A percentile compares a stretch with the other conserved stretches of the same genome.
These are phyloP conservation scores for Flaveria ramosissima DNA, from an alignment of 129 eudicot genomes.

Conservation along the genomic window DNA sequence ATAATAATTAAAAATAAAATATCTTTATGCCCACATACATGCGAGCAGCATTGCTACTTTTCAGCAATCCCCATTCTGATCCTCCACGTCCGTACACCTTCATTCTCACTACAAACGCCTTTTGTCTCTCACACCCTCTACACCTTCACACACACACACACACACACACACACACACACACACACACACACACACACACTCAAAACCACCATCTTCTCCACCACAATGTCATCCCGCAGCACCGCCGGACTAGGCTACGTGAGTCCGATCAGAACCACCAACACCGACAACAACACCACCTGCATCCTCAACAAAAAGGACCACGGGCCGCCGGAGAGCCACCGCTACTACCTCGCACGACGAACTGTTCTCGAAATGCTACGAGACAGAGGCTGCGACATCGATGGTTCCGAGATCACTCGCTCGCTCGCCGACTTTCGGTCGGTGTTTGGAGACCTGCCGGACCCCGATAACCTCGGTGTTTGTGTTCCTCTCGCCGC, in stretches of 20 bases:
- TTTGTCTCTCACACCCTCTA: background rate
- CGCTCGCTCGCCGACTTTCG: conserved; percentile 47
- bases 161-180: background rate
- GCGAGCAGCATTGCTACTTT: background rate
- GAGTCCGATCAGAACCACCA: conserved; percentile 13
- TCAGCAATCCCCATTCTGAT: conserved; percentile 37
- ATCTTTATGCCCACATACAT: background rate
- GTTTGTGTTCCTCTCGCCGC: conserved; percentile 33
- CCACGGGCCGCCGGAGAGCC: conserved; percentile 44
- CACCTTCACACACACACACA: conserved; percentile 3
- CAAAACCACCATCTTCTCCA: background rate
- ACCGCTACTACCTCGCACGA: conserved; percentile 53
- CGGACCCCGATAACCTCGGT: conserved; percentile 44
- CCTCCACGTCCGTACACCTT: conserved; percentile 21
- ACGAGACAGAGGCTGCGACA: conserved; percentile 51
- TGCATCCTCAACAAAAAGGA: conserved; percentile 41
- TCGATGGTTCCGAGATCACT: conserved; percentile 40
- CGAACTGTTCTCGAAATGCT: conserved; percentile 54
- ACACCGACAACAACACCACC: background rate
- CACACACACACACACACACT: background rate
- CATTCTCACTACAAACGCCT: background rate
- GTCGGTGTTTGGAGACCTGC: conserved; percentile 36
- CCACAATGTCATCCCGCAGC: conserved; percentile 35
- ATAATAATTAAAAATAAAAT: too few relatives aligned
- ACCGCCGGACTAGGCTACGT: conserved; percentile 39